Percentiles rank a stretch among this genome's conserved stretches.
phyloP scores from a whole-genome alignment of 768 basidiomycete species.

The Tylopilus balloui region DNA sequence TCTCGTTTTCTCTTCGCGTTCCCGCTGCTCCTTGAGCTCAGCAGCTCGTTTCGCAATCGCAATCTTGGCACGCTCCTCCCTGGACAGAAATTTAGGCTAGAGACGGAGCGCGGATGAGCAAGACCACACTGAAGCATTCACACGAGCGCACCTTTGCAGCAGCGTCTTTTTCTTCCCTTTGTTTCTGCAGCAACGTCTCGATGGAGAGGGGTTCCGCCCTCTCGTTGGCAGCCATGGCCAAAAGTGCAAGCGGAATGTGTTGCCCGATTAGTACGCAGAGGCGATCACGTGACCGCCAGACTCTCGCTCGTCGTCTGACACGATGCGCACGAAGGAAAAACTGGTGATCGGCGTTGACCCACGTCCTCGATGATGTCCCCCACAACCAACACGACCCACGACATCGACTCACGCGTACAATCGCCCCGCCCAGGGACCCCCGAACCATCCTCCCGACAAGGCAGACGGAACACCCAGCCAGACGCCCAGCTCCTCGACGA shows the following conservation, averaged over 20 bases:
- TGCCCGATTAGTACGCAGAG: constrained; percentile 13
- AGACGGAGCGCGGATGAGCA: constrained; percentile 3
- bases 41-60: constrained; percentile 84
- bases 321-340: constrained; percentile 18
- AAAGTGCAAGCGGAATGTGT: not conserved
- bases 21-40: constrained; percentile 73
- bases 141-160: constrained; percentile 69
- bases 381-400: not conserved
- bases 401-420: constrained; percentile 30
- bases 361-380: constrained; percentile 7
- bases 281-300: constrained; percentile 19
- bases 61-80: constrained; percentile 83
- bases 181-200: constrained; percentile 79
- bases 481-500: constrained; percentile 61
- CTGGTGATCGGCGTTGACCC: constrained; percentile 15
- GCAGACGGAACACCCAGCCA: constrained; percentile 47
- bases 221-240: constrained; percentile 38
- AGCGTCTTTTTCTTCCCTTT: constrained; percentile 84
- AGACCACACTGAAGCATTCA: not conserved
- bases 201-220: constrained; percentile 79
- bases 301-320: constrained; percentile 20
- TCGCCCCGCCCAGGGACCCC: constrained; percentile 58
- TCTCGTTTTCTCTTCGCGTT: constrained; percentile 55
- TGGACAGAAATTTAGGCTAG: constrained; percentile 92
- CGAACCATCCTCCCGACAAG: constrained; percentile 57